These are phyloP conservation scores for Phaeophleospora eucalypticola DNA, from an alignment of 2,329 filamentous ascomycete genomes.

Conservation along the genomic window DNA sequence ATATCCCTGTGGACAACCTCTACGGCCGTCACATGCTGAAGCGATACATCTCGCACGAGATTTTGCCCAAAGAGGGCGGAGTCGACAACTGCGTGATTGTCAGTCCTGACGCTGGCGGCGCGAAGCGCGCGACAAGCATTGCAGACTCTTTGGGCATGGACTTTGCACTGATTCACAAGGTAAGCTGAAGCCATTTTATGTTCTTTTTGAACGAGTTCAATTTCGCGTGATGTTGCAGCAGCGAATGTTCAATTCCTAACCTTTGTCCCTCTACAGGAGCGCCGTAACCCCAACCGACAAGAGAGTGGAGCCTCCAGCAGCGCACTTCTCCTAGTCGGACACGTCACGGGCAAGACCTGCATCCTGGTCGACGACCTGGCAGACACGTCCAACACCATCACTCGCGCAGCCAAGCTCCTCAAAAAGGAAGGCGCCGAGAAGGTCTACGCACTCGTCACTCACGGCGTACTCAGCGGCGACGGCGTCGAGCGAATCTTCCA, in stretches of 20 bases:
- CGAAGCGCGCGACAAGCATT: conserved; percentile 92
- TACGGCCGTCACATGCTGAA: conserved; percentile 74
- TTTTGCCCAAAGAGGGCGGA: conserved; percentile 71
- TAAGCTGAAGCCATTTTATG: conserved; percentile 38
- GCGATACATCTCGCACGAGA: conserved; percentile 70
- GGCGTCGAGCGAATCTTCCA: conserved; percentile 92
- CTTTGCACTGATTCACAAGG: conserved; percentile 98
- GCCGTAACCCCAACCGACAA: conserved; percentile 63
- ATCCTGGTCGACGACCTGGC: conserved; percentile 93
- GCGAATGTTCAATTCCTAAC: background rate
- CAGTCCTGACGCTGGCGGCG: conserved; percentile 91
- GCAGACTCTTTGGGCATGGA: conserved; percentile 90
- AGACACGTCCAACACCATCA: conserved; percentile 96
- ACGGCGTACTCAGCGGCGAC: conserved; percentile 92
- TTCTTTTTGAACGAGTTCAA: background rate
- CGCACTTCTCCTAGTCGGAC: conserved; percentile 91
- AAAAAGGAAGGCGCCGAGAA: conserved; percentile 87
- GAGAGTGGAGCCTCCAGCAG: conserved; percentile 36
- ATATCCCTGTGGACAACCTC: conserved; percentile 96
- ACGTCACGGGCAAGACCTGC: conserved; percentile 73
- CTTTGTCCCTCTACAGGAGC: conserved; percentile 58
- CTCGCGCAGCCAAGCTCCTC: conserved; percentile 89
- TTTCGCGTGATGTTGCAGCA: background rate
- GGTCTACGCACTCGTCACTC: conserved; percentile 88
- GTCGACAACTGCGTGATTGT: conserved; percentile 64